Base-by-base conservation (phyloP, 139 green algal genomes). In the Chlamydomonas sp. region DNA sequence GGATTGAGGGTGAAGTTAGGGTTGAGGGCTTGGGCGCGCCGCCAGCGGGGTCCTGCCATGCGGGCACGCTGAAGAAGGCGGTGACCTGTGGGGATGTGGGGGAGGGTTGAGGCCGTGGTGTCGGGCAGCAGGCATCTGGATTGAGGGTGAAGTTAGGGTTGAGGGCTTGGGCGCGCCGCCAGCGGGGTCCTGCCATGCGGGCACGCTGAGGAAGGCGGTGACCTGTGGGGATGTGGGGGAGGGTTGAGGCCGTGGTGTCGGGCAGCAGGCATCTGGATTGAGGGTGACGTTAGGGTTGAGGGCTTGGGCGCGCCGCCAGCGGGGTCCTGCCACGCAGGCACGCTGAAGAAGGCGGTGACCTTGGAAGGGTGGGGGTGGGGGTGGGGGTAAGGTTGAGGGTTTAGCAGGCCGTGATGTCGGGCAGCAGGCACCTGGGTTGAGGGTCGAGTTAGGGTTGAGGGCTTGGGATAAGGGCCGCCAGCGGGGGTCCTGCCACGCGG, bases 301-400 rank as follows among this genome's bases (percentile, higher is more conserved):
- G 33, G 68, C 58, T 39, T 33, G 31, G n/a, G 54, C 30, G 13
- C 43, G 13, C 26, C 24, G 54, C 24, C 24, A 22, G 8, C 8
- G 3, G 81, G 77, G 49, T 87, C 81, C 31, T 75, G 39, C 81
- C 81, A 87, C 2, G 48, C 31, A 0, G 81, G 81, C 22, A 78
- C 57, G 16, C 49, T 0, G 47, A 82, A 70, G 50, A 81, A 77
- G 2, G 70, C 70, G 30, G 75, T 71, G 47, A 76, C 38, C 43
- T n/a, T n/a, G n/a, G n/a, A n/a, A n/a, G n/a, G n/a, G n/a, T n/a
- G n/a, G n/a, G n/a, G n/a, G n/a, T n/a, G n/a, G n/a, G n/a, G n/a
- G n/a, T n/a, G n/a, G n/a, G n/a, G n/a, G n/a, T n/a, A n/a, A n/a
- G n/a, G n/a, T n/a, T n/a, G n/a, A n/a, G n/a, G n/a, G n/a, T n/a